phyloP scores from a whole-genome alignment of 2,329 filamentous ascomycete species.

The Lachnellula suecica region DNA sequence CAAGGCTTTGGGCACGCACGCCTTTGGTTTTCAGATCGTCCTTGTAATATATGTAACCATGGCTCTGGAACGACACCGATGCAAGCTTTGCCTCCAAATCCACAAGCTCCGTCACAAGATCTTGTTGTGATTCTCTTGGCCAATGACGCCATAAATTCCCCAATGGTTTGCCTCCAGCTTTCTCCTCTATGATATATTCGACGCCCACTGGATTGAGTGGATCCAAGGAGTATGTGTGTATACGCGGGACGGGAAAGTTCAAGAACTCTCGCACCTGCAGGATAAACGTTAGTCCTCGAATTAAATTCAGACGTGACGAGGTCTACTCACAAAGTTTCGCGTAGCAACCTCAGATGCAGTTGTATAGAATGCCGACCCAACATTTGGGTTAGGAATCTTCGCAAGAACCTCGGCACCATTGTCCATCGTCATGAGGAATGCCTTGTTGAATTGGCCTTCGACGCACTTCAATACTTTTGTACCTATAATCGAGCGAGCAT shows the following conservation, averaged over 20 bases:
- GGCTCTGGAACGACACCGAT: constrained; percentile 22
- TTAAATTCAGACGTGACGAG: not conserved
- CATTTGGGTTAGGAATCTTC: constrained; percentile 22
- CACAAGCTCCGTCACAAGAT: constrained; percentile 28
- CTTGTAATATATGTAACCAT: constrained; percentile 26
- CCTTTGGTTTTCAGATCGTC: constrained; percentile 18
- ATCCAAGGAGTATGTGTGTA: constrained; percentile 16
- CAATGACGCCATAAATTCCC: constrained; percentile 32
- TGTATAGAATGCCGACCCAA: constrained; percentile 21
- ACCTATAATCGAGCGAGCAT: constrained; percentile 12
- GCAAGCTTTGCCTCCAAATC: constrained; percentile 30
- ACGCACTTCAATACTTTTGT: constrained; percentile 18
- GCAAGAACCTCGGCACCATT: constrained; percentile 21
- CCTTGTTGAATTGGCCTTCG: constrained; percentile 23
- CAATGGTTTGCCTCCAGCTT: constrained; percentile 29
- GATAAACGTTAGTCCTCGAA: constrained; percentile 6
- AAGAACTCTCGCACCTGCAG: constrained; percentile 15
- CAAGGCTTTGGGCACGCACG: constrained; percentile 11
- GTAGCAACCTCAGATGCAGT: constrained; percentile 24
- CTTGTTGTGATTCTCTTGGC: constrained; percentile 25
- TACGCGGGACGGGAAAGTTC: constrained; percentile 17
- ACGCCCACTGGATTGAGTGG: constrained; percentile 19
- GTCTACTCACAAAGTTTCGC: constrained; percentile 14
- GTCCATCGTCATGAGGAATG: constrained; percentile 22
- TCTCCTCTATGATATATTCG: constrained; percentile 28